phyloP scores from a whole-genome alignment of 176 grass and related monocot genomes.

The Carex pumila region DNA sequence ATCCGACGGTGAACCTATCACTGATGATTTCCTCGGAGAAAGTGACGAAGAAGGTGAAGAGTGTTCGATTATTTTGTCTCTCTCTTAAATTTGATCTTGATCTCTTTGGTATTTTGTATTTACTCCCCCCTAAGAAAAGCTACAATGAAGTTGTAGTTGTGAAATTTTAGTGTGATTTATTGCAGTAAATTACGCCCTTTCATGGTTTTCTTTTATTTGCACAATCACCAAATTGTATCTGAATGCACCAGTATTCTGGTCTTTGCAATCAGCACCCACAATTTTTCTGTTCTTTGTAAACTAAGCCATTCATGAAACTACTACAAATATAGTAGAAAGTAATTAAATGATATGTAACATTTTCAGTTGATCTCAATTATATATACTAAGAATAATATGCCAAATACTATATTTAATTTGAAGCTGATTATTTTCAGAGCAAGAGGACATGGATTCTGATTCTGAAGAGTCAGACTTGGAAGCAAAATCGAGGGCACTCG shows the following conservation, averaged over 20 bases:
- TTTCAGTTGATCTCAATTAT: not conserved
- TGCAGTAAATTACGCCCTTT: not conserved
- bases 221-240: not conserved
- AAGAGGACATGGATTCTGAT: slow-evolving; percentile 33
- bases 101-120: not conserved
- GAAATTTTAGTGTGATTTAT: slow-evolving; percentile 1
- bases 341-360: not conserved
- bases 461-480: slow-evolving; percentile 70
- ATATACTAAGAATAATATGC: not conserved
- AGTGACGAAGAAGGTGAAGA: slow-evolving; percentile 40
- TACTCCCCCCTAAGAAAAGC: not conserved
- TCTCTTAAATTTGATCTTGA: not conserved
- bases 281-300: not conserved
- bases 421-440: slow-evolving; percentile 24
- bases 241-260: not conserved
- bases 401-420: not conserved
- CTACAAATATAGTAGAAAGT: not conserved
- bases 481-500: slow-evolving; percentile 61
- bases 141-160: not conserved
- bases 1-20: slow-evolving; percentile 52
- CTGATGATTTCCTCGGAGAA: slow-evolving; percentile 66
- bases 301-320: not conserved
- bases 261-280: not conserved
- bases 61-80: not conserved
- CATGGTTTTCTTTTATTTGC: slow-evolving; percentile 18